Evolutionary conservation across 2,329 filamentous ascomycete species (phyloP), one percentile per base, ranked within the genome.

Genomic region (Colletotrichum sublineola): DNA sequence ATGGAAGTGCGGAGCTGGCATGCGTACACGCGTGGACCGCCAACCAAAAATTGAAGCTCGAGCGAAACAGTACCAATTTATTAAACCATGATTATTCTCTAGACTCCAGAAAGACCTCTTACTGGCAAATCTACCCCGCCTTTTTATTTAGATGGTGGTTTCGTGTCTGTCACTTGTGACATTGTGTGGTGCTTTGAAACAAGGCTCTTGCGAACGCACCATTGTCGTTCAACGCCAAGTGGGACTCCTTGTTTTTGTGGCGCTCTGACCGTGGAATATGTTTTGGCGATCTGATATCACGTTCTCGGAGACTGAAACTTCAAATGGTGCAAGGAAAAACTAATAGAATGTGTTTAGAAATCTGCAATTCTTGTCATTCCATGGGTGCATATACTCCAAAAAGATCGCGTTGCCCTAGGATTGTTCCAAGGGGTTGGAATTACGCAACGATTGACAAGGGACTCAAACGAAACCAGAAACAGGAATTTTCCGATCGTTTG

Each of bases 111-210:
- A 29, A 5, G 33, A 29, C 50, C 33, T 63, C 15, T 48, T 8
- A 1, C 60, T 42, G 11, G 20, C 9, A 31, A 7, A 63, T 53
- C 18, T 63, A 69, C 69, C 69, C 69, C 69, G 69, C 58, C 58
- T 55, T 48, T 31, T 42, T 52, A 55, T 69, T 63, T 68, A 61
- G 46, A 33, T 24, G 24, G 52, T 60, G 53, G 65, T 72, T 72
- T 72, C 69, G 69, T 62, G 55, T 68, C 31, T 40, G 65, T 36
- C 57, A 55, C 53, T 63, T 72, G 69, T 64, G 69, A 72, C 69
- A 64, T 52, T 42, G 64, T 20, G 42, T 56, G 42, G 48, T 48
- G 61, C 31, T 44, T 69, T 69, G 67, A 70, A 70, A 70, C 67
- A 48, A 33, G 38, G 57, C 63, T 70, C 57, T n/a, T 48, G 55